Conservation (phyloP, 2,329 filamentous ascomycete species). For the Hypocreales sp. region DNA sequence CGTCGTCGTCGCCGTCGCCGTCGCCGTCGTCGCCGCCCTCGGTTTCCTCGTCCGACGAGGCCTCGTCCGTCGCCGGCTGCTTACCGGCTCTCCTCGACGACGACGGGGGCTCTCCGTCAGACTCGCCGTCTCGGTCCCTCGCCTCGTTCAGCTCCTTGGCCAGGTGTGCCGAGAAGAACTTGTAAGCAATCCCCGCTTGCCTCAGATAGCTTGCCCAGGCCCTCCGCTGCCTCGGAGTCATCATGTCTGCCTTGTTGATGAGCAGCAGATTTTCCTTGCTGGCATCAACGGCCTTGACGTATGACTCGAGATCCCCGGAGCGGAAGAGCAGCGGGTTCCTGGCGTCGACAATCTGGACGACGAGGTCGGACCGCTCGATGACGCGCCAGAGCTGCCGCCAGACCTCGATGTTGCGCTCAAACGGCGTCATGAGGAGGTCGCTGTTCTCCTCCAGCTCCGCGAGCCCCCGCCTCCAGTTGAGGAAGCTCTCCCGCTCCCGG, state of each 20-base stretch:
- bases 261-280: constrained; percentile 83
- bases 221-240: constrained; percentile 70
- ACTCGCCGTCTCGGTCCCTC: constrained; percentile 36
- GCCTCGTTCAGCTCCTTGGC: constrained; percentile 82
- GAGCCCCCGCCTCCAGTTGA: constrained; percentile 79
- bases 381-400: constrained; percentile 98
- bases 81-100: constrained; percentile 12
- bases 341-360: constrained; percentile 97
- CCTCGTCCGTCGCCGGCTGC: constrained; percentile 8
- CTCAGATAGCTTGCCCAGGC: constrained; percentile 81
- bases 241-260: constrained; percentile 99
- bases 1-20: constrained; percentile 7
- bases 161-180: constrained; percentile 88
- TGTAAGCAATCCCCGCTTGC: constrained; percentile 68
- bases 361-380: constrained; percentile 86
- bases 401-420: constrained; percentile 92
- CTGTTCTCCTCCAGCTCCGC: constrained; percentile 90
- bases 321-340: constrained; percentile 88
- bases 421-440: constrained; percentile 91
- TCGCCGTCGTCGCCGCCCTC: constrained; percentile 19
- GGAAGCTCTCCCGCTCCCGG: constrained; percentile 62
- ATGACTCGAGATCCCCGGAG: constrained; percentile 81
- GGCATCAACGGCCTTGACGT: constrained; percentile 82
- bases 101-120: constrained; percentile 15
- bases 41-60: constrained; percentile 8